phyloP scores from a whole-genome alignment of 257 asterid genomes.

The Vinca minor region DNA sequence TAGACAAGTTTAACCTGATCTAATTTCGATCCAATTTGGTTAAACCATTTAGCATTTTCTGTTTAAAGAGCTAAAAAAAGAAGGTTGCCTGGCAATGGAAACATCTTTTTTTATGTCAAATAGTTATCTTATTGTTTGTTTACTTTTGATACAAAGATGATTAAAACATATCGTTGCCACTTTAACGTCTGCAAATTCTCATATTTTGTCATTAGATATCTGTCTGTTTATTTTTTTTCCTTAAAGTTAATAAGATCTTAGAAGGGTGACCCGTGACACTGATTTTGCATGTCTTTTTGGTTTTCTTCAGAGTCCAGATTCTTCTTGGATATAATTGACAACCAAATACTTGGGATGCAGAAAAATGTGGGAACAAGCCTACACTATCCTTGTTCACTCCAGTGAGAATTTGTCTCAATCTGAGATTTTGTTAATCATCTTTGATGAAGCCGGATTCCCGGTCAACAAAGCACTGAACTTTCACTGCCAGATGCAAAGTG shows the following conservation, averaged over 20 bases:
- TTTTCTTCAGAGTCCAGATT: slow-evolving; percentile 33
- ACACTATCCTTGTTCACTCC: slow-evolving; percentile 15
- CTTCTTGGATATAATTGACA: slow-evolving; percentile 7
- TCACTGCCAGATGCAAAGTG: slow-evolving; percentile 27
- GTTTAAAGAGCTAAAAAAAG: too few species aligned
- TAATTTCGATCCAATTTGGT: too few species aligned
- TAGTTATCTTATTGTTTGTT: background rate
- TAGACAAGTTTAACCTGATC: too few species aligned
- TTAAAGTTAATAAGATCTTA: background rate
- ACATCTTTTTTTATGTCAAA: background rate
- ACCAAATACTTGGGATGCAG: slow-evolving; percentile 35
- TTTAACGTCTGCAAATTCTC: background rate
- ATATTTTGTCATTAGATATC: background rate
- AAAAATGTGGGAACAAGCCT: slow-evolving; percentile 34
- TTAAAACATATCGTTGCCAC: background rate
- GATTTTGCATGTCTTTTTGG: background rate
- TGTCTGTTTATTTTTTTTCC: background rate
- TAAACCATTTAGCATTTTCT: too few species aligned
- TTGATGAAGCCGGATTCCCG: slow-evolving; percentile 15
- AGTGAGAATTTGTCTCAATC: slow-evolving; percentile 16
- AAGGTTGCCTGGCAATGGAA: background rate
- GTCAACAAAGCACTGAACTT: slow-evolving; percentile 7
- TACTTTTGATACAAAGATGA: background rate
- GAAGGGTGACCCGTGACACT: slow-evolving; percentile 1
- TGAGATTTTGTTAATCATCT: slow-evolving; percentile 5